A percentile compares a stretch with the other conserved stretches of the same genome.
phyloP scores from a whole-genome alignment of 2,329 filamentous ascomycete genomes.

The Aspergillus aculeatus region DNA sequence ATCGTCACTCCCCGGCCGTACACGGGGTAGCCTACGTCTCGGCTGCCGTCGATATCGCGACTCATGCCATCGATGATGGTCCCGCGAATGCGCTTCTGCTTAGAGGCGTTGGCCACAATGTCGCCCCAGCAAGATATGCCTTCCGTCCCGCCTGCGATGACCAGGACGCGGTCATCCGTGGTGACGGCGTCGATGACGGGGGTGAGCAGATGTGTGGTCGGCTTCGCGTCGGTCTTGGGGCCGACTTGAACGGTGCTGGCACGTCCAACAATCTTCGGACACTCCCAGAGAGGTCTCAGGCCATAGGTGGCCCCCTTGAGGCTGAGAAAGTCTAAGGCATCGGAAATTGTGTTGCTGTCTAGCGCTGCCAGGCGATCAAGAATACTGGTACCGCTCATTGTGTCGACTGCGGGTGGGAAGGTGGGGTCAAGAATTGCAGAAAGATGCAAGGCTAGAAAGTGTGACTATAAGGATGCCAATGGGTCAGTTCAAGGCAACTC shows the following conservation, averaged over 20 bases:
- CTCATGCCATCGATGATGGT: slow-evolving; percentile 35
- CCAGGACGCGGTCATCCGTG: slow-evolving; percentile 22
- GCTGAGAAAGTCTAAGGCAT: slow-evolving; percentile 23
- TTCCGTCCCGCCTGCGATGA: slow-evolving; percentile 20
- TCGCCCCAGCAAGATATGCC: slow-evolving; percentile 27
- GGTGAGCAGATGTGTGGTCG: slow-evolving; percentile 17
- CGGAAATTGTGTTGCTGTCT: slow-evolving; percentile 26
- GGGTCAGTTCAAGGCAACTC: no score
- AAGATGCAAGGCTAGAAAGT: no score
- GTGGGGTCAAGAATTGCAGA: no score
- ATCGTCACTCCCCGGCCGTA: slow-evolving; percentile 35
- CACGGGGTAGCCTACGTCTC: slow-evolving; percentile 33
- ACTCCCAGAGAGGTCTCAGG: slow-evolving; percentile 23
- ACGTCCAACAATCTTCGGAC: slow-evolving; percentile 23
- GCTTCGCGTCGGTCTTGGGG: slow-evolving; percentile 9
- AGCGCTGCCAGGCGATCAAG: slow-evolving; percentile 18
- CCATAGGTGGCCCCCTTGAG: slow-evolving; percentile 24
- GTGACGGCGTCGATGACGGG: slow-evolving; percentile 20
- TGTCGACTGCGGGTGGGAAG: background rate
- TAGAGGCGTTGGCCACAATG: slow-evolving; percentile 24
- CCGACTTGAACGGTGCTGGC: slow-evolving; percentile 23
- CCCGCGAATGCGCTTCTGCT: slow-evolving; percentile 27
- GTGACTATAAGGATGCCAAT: no score
- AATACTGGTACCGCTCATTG: slow-evolving; percentile 9
- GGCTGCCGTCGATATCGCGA: slow-evolving; percentile 36